Conservation (phyloP, 768 basidiomycete genomes). For the Boletales sp. region DNA sequence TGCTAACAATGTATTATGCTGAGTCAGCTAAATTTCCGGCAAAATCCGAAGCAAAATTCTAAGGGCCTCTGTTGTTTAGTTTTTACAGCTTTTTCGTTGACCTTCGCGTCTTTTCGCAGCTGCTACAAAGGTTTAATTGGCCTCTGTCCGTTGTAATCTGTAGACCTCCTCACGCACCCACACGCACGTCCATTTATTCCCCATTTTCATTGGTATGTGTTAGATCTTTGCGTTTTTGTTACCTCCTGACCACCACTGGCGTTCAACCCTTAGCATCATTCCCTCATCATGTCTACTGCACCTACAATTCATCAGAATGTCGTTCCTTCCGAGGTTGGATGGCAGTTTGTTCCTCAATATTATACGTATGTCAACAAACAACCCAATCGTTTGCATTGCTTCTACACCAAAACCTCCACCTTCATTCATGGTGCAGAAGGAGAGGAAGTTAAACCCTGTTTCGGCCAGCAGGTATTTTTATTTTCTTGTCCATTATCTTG, state of each 20-base stretch:
- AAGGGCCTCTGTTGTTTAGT: not conserved
- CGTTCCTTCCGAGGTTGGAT: slow-evolving; percentile 93
- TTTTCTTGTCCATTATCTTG: slow-evolving; percentile 2
- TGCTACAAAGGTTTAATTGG: slow-evolving; percentile 24
- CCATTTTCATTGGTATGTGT: slow-evolving; percentile 25
- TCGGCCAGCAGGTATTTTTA: slow-evolving; percentile 81
- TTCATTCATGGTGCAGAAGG: slow-evolving; percentile 98
- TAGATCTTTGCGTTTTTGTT: not conserved
- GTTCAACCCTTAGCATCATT: slow-evolving; percentile 24
- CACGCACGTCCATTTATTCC: slow-evolving; percentile 33
- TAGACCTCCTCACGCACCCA: slow-evolving; percentile 36
- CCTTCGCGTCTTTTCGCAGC: slow-evolving; percentile 24
- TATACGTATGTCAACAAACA: slow-evolving; percentile 99
- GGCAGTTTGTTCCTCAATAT: slow-evolving; percentile 99
- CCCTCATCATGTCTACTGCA: slow-evolving; percentile 38
- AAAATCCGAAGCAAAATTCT: slow-evolving; percentile 31
- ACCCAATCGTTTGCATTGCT: slow-evolving; percentile 94
- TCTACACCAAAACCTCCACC: slow-evolving; percentile 97
- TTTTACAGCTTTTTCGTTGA: slow-evolving; percentile 18
- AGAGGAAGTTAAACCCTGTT: slow-evolving; percentile 86
- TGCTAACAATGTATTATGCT: slow-evolving; percentile 10
- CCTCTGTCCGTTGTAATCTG: slow-evolving; percentile 33
- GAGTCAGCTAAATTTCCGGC: slow-evolving; percentile 28
- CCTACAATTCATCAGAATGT: slow-evolving; percentile 56
- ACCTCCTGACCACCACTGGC: slow-evolving; percentile 6